Base-by-base conservation (phyloP, 2,329 filamentous ascomycete genomes). In the Fonsecaea pedrosoi region DNA sequence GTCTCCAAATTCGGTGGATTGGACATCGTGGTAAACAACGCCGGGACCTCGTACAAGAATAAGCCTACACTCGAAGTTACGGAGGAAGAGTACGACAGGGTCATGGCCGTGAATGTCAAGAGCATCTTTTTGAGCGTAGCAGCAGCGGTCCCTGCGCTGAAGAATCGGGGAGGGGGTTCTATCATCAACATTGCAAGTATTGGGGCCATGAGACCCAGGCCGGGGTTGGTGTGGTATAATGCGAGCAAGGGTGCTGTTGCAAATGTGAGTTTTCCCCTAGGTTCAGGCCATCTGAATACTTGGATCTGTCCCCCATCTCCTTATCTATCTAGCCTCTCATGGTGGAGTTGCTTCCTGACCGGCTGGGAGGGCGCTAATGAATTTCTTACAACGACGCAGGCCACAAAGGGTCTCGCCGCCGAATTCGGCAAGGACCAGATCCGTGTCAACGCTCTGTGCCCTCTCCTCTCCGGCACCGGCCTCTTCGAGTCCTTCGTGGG, bases 381-480 rank as follows among this genome's bases (percentile, higher is more conserved):
- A 25, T 25, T 25, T 25, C 25, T 25, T 25, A 37, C 13, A n/a
- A 50, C 40, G 3, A 25, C 25, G 25, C 25, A 73, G 70, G 87
- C 86, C 12, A 88, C 86, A 1, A 89, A 88, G 78, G 85, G 85
- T 72, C 79, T 84, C 25, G 82, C 82, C 13, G 76, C 80, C 21
- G 82, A 84, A 74, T 83, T 80, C 80, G 82, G 82, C 60, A 70
- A 70, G 57, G 79, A 82, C 72, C 78, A 80, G 61, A 83, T 83
- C 70, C 80, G 82, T 35, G 80, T 83, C 72, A 83, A 83, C 74
- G 82, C 81, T 50, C 77, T 83, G 60, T 90, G 88, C 57, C 90
- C 90, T 0, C 83, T 92, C 0, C 81, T 92, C 0, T 88, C 86
- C 1, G 86, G 83, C 13, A 92, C 90, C 0, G 88, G 86, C 2